These are phyloP conservation scores for Eurotiales sp. DNA, from an alignment of 2,329 filamentous ascomycete species.

Conservation along the genomic window DNA sequence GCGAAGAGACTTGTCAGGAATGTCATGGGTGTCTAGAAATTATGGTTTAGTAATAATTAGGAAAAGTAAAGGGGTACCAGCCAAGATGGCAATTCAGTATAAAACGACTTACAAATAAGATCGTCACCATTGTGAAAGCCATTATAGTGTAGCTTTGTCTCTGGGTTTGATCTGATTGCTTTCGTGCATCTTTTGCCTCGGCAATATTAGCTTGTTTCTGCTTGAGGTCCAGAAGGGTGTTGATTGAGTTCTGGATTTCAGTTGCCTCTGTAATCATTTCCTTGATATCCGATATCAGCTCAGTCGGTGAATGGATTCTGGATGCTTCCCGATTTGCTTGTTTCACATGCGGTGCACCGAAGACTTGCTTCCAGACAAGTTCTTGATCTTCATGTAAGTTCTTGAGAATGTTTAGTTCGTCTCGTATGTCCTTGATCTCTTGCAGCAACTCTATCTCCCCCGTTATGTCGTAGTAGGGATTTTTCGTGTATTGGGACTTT, in stretches of 20 bases:
- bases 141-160: constrained; percentile 14
- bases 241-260: not conserved
- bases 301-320: no score
- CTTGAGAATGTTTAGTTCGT: not conserved
- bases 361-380: not conserved
- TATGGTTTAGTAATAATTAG: no score
- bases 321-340: not conserved
- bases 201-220: constrained; percentile 20
- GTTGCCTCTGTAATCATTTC: not conserved
- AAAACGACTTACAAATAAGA: constrained; percentile 5
- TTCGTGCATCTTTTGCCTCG: constrained; percentile 5
- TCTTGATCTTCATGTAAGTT: not conserved
- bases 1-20: constrained; percentile 19
- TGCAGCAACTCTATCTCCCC: no score
- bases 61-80: no score
- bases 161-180: not conserved
- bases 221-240: constrained; percentile 17
- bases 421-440: not conserved
- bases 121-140: constrained; percentile 20
- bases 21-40: constrained; percentile 18
- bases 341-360: no score
- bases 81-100: no score
- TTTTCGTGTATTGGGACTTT: no score
- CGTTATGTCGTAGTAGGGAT: no score
- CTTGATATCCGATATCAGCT: not conserved